Evolutionary conservation across 495 filamentous ascomycete species (phyloP).

Genomic region (Penicillium samsonianum): DNA sequence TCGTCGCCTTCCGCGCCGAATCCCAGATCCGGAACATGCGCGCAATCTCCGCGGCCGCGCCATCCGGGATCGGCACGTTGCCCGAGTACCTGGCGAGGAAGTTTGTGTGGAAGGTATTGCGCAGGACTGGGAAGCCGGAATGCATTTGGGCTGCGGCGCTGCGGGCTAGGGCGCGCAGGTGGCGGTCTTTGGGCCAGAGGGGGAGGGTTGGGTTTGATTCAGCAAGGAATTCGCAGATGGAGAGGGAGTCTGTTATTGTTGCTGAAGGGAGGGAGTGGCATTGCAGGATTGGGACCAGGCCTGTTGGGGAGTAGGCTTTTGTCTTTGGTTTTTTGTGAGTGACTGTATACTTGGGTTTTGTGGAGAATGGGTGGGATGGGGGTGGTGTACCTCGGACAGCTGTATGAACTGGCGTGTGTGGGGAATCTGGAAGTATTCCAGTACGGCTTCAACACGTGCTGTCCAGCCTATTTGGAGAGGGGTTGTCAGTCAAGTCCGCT

Average conservation of each 20-base stretch:
- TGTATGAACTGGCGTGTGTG: conserved; percentile 27
- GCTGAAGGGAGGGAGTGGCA: conserved; percentile 28
- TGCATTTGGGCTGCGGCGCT: conserved; percentile 57
- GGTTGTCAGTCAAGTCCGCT: conserved; percentile 12
- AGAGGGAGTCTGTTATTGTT: conserved; percentile 51
- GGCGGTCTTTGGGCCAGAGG: conserved; percentile 48
- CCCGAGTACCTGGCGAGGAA: conserved; percentile 42
- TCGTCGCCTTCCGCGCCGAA: conserved; percentile 21
- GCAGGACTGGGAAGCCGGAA: conserved; percentile 48
- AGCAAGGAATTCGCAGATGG: conserved; percentile 57
- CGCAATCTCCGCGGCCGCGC: conserved; percentile 30
- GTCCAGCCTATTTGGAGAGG: conserved; percentile 37
- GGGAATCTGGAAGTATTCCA: conserved; percentile 41
- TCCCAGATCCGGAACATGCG: conserved; percentile 29
- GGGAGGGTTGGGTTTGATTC: conserved; percentile 43
- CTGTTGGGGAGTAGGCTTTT: conserved; percentile 32
- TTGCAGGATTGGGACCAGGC: conserved; percentile 37
- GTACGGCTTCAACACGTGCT: conserved; percentile 35
- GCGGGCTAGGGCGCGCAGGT: conserved; percentile 51
- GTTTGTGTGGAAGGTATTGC: conserved; percentile 48
- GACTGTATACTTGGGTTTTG: neutral
- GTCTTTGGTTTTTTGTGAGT: conserved; percentile 19
- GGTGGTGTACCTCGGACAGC: conserved; percentile 26
- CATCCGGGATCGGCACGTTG: conserved; percentile 30
- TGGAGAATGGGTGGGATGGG: neutral